Evolutionary conservation across 495 filamentous ascomycete genomes (phyloP).

Genomic region (Neohortaea acidophila): DNA sequence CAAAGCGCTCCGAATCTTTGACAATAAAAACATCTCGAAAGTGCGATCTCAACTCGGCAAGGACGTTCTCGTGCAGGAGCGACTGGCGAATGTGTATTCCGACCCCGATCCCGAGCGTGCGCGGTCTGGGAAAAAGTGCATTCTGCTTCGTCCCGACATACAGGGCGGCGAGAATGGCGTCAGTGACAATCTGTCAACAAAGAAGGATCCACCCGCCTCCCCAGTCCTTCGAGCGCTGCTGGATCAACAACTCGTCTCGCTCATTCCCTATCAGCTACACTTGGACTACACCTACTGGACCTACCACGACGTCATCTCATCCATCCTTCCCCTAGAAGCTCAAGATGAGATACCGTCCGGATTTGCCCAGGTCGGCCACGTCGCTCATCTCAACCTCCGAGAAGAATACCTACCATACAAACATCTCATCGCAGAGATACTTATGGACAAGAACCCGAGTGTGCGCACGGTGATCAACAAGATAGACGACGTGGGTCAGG

Average conservation of each 20-base stretch:
- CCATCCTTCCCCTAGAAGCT: slow-evolving; percentile 56
- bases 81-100: slow-evolving; percentile 41
- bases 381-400: slow-evolving; percentile 84
- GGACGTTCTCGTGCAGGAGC: slow-evolving; percentile 46
- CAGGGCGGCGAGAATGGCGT: neutral
- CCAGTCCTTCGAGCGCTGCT: slow-evolving; percentile 52
- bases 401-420: slow-evolving; percentile 68
- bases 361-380: slow-evolving; percentile 76
- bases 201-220: slow-evolving; percentile 13
- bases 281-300: slow-evolving; percentile 79
- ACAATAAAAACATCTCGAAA: slow-evolving; percentile 52
- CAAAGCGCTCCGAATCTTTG: slow-evolving; percentile 62
- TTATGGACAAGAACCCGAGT: slow-evolving; percentile 71
- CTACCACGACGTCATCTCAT: slow-evolving; percentile 64
- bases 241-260: slow-evolving; percentile 42
- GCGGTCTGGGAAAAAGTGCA: slow-evolving; percentile 45
- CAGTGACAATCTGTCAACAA: neutral
- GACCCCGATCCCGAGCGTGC: slow-evolving; percentile 33
- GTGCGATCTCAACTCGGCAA: slow-evolving; percentile 46
- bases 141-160: slow-evolving; percentile 58
- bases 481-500: slow-evolving; percentile 65
- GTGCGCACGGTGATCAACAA: slow-evolving; percentile 93
- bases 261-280: slow-evolving; percentile 58
- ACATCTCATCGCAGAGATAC: slow-evolving; percentile 61
- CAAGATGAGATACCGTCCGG: slow-evolving; percentile 68